These are phyloP conservation scores for Dactylonectria macrodidyma DNA, from an alignment of 2,329 filamentous ascomycete genomes.

Conservation along the genomic window DNA sequence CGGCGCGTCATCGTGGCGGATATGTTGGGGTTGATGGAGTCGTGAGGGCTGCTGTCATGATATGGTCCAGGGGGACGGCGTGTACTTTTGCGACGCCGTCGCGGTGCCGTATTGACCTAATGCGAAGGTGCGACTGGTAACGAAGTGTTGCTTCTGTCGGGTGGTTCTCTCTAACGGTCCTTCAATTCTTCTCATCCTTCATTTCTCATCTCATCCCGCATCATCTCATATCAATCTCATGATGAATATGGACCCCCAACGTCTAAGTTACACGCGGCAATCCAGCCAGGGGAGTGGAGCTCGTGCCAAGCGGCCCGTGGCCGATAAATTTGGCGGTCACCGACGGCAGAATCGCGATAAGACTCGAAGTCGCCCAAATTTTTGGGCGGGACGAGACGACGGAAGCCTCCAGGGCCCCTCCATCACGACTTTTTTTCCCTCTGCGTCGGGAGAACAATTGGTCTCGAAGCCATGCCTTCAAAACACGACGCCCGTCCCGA, in stretches of 20 bases:
- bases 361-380: conserved; percentile 50
- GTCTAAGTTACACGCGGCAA: conserved; percentile 36
- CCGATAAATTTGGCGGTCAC: conserved; percentile 55
- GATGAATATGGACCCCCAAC: conserved; percentile 31
- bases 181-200: conserved; percentile 10
- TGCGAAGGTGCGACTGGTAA: not conserved
- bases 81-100: not conserved
- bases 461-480: conserved; percentile 55
- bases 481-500: conserved; percentile 58
- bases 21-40: conserved; percentile 23
- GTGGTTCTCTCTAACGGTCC: not conserved
- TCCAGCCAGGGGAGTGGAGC: conserved; percentile 38
- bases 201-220: conserved; percentile 13
- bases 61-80: conserved; percentile 28
- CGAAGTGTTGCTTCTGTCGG: not conserved
- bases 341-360: conserved; percentile 57
- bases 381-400: conserved; percentile 41
- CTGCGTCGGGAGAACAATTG: conserved; percentile 36
- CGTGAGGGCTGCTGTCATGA: conserved; percentile 34
- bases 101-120: conserved; percentile 32
- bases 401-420: conserved; percentile 32
- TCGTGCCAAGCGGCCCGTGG: conserved; percentile 27
- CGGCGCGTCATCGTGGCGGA: conserved; percentile 64
- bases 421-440: conserved; percentile 24
- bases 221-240: conserved; percentile 34